Percentiles rank a stretch among this genome's conserved stretches.
Conservation (phyloP, 352 stramenopile species). For the Halophytophthora polymorphica region DNA sequence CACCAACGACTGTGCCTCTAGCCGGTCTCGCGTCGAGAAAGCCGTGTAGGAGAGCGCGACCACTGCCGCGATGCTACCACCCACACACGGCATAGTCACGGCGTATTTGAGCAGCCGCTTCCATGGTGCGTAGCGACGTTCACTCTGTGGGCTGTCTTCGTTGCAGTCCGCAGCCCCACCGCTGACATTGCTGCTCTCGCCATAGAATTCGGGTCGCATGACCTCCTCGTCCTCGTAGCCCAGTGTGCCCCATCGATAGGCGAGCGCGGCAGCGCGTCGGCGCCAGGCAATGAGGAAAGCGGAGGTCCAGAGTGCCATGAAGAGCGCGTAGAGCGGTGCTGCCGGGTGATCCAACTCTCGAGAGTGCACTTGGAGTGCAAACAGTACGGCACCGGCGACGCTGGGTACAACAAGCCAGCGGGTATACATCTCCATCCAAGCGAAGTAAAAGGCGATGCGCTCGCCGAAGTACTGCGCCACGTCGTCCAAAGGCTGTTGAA, state of each 20-base stretch:
- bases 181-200: conserved; percentile 21
- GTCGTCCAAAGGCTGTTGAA: conserved; percentile 81
- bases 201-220: conserved; percentile 81
- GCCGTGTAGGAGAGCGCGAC: conserved; percentile 60
- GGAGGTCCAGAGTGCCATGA: conserved; percentile 89
- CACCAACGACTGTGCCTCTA: conserved; percentile 45
- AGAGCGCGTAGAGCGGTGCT: conserved; percentile 78
- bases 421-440: conserved; percentile 91
- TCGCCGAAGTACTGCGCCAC: conserved; percentile 91
- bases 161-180: conserved; percentile 1
- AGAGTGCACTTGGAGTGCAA: conserved; percentile 53
- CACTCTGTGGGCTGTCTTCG: conserved; percentile 5
- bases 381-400: conserved; percentile 69
- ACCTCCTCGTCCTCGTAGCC: conserved; percentile 86
- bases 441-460: conserved; percentile 91
- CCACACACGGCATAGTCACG: conserved; percentile 61
- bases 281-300: conserved; percentile 89
- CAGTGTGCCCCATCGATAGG: conserved; percentile 88
- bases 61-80: conserved; percentile 50
- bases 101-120: conserved; percentile 77
- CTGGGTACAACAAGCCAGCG: conserved; percentile 83
- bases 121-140: conserved; percentile 59
- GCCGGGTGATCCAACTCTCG: conserved; percentile 77
- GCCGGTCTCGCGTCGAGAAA: conserved; percentile 80
- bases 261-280: conserved; percentile 65